These are phyloP conservation scores for Quercus cerris DNA, from an alignment of 306 rosid genomes.

Conservation along the genomic window DNA sequence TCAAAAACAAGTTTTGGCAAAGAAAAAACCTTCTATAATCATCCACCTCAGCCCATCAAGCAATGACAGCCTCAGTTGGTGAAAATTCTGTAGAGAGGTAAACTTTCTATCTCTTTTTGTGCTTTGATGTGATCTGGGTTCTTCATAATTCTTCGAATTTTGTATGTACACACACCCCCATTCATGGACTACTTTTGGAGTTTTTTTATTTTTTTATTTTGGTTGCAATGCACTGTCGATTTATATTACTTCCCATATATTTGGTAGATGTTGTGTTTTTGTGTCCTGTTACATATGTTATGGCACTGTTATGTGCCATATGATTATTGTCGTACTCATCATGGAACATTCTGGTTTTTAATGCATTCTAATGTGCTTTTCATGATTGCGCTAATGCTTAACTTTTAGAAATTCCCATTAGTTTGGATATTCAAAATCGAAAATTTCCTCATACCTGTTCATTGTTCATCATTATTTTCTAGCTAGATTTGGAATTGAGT, in stretches of 20 bases:
- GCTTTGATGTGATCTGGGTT: constrained; percentile 9
- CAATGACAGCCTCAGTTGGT: constrained; percentile 47
- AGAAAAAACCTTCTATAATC: no score
- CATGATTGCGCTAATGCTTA: not conserved
- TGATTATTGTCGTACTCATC: not conserved
- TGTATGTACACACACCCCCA: not conserved
- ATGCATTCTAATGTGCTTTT: not conserved
- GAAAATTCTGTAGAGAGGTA: constrained; percentile 47
- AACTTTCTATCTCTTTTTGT: not conserved
- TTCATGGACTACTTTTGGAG: not conserved
- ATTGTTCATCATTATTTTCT: no score
- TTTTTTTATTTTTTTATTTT: no score
- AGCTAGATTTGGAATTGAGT: not conserved
- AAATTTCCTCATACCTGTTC: not conserved
- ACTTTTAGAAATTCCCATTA: not conserved
- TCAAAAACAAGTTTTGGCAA: no score
- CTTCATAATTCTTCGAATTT: not conserved
- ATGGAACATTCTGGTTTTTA: not conserved
- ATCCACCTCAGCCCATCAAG: not conserved
- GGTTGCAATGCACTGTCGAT: not conserved
- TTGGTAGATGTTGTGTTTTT: not conserved
- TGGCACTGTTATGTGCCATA: not conserved
- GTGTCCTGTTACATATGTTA: not conserved
- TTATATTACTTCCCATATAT: not conserved
- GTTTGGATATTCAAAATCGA: not conserved